A percentile compares a stretch with the other conserved stretches of the same genome.
Evolutionary conservation across 176 grass and related monocot species (phyloP).

Genomic region (Hyparrhenia diplandra): DNA sequence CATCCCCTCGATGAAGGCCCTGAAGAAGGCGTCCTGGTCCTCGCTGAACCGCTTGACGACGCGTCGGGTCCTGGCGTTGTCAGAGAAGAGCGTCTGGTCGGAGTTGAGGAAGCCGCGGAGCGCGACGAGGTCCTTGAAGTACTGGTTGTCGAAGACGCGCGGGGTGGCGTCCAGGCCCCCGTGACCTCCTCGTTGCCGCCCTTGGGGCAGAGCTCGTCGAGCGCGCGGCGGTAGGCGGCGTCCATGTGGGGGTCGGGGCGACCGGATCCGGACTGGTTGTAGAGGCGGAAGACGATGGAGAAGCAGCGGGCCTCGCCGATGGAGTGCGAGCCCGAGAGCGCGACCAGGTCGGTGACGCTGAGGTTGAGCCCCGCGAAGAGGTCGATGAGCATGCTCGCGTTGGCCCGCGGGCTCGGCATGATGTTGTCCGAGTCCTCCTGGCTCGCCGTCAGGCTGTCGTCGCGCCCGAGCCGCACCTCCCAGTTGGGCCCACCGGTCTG

Average conservation of each 20-base stretch:
- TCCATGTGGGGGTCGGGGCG: conserved; percentile 88
- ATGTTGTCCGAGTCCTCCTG: conserved; percentile 66
- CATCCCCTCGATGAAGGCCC: conserved; percentile 78
- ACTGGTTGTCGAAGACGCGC: conserved; percentile 76
- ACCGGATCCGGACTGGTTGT: conserved; percentile 87
- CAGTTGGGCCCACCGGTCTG: conserved; percentile 85
- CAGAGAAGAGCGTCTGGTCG: conserved; percentile 91
- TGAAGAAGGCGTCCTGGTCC: conserved; percentile 72
- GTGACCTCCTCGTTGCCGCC: conserved; percentile 63
- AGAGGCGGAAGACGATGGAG: conserved; percentile 88
- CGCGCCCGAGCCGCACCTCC: conserved; percentile 73
- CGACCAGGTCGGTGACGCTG: conserved; percentile 67
- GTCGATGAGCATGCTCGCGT: conserved; percentile 52
- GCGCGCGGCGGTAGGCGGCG: conserved; percentile 32
- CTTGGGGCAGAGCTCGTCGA: conserved; percentile 57
- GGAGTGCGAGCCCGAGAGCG: conserved; percentile 87
- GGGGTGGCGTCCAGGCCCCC: conserved; percentile 73
- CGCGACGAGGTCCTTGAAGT: conserved; percentile 85
- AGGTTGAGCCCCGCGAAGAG: conserved; percentile 76
- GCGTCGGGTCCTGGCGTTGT: conserved; percentile 34
- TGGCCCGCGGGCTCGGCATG: conserved; percentile 87
- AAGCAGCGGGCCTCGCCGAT: conserved; percentile 86
- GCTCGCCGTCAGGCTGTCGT: conserved; percentile 75
- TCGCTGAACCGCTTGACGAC: conserved; percentile 44
- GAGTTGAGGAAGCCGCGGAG: conserved; percentile 88